Conservation (phyloP, 169 alveolate species). For the Miamiensis avidus region DNA sequence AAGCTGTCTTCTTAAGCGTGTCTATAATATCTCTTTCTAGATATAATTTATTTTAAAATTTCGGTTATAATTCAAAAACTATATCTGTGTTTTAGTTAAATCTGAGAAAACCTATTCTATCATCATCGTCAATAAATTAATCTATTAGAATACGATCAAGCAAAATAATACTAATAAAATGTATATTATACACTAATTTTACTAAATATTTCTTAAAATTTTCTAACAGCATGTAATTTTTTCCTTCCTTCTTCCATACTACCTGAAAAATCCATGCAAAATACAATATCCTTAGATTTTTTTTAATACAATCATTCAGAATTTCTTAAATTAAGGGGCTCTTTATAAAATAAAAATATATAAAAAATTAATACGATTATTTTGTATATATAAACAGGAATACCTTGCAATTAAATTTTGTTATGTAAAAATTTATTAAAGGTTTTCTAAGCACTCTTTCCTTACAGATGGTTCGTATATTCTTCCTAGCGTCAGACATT, state of each 20-base stretch:
- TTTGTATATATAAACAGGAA: no score
- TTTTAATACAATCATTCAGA: not conserved
- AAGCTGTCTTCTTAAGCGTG: not conserved
- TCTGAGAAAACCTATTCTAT: not conserved
- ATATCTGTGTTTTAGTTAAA: not conserved
- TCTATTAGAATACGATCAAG: not conserved
- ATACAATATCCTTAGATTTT: not conserved
- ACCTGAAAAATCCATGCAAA: not conserved
- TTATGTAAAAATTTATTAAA: not conserved
- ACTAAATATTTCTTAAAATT: not conserved
- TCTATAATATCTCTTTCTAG: no score
- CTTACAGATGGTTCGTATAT: not conserved
- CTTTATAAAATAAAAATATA: not conserved
- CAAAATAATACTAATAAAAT: no score
- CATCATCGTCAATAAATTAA: not conserved
- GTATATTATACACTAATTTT: not conserved
- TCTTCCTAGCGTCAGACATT: not conserved
- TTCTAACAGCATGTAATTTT: not conserved
- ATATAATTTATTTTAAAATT: no score
- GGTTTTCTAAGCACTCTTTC: not conserved
- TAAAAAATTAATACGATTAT: no score
- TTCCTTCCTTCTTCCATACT: not conserved
- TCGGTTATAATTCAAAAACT: not conserved
- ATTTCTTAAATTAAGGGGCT: not conserved
- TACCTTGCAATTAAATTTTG: not conserved